Conservation (phyloP, 2,329 filamentous ascomycete species). For the Ceratocystis harringtonii region DNA sequence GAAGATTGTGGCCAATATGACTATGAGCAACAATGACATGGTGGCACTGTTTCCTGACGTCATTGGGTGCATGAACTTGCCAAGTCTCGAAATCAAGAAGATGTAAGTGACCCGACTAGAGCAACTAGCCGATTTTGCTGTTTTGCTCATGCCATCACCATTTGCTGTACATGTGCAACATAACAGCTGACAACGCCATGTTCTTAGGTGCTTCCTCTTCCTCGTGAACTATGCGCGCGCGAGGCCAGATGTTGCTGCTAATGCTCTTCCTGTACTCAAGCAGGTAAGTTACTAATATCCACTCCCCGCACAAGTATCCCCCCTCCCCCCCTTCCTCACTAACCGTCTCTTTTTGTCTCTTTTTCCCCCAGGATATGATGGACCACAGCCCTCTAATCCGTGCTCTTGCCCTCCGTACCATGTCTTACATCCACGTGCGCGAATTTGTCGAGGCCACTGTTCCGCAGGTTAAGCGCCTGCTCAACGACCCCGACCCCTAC, state of each 20-base stretch:
- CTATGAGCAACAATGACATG: conserved; percentile 99
- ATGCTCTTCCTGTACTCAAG: conserved; percentile 76
- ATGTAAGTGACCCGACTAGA: conserved; percentile 48
- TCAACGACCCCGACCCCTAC: conserved; percentile 82
- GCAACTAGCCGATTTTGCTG: no score
- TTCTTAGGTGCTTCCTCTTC: conserved; percentile 80
- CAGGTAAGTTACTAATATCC: conserved; percentile 25
- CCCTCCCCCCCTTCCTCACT: not conserved
- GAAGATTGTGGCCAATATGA: conserved; percentile 99
- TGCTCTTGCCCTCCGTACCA: conserved; percentile 80
- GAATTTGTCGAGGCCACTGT: conserved; percentile 91
- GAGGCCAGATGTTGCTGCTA: conserved; percentile 85
- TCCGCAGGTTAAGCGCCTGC: conserved; percentile 63
- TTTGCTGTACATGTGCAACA: no score
- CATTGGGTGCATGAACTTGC: conserved; percentile 87
- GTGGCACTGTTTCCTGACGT: conserved; percentile 91
- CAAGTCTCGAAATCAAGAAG: conserved; percentile 96
- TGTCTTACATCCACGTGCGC: conserved; percentile 92
- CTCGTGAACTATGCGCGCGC: conserved; percentile 92
- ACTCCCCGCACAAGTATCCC: not conserved
- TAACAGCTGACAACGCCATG: not conserved
- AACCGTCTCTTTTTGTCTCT: not conserved
- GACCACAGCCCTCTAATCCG: conserved; percentile 84
- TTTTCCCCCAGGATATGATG: conserved; percentile 59
- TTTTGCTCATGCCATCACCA: no score